Evolutionary conservation across 1,284 basidiomycete species (phyloP).

Genomic region (Entoloma clypeatum): DNA sequence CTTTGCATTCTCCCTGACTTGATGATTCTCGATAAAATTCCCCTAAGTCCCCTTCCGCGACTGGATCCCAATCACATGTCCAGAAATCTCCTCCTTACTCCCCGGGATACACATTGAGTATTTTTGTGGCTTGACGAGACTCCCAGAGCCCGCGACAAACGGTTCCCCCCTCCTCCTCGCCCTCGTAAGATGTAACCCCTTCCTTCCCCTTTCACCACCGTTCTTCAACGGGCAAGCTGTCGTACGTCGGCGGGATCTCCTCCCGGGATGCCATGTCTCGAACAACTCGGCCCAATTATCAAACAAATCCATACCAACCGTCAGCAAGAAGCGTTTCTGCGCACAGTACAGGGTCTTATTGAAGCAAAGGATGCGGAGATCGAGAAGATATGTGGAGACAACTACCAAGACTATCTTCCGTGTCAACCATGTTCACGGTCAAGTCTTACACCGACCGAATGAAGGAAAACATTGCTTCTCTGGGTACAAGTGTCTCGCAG

Average conservation of each 20-base stretch:
- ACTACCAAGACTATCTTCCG: conserved; percentile 96
- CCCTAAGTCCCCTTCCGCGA: too few species aligned
- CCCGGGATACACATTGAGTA: too few species aligned
- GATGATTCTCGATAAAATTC: too few species aligned
- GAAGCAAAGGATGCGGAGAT: conserved; percentile 95
- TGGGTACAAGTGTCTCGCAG: conserved; percentile 71
- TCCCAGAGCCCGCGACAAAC: conserved; percentile 85
- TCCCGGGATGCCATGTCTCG: too few species aligned
- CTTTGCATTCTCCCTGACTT: too few species aligned
- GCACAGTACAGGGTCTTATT: conserved; percentile 83
- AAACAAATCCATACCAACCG: conserved; percentile 89
- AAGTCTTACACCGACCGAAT: conserved; percentile 84
- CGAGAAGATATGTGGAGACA: conserved; percentile 91
- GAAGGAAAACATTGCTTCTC: conserved; percentile 70
- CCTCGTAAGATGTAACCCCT: conserved; percentile 85
- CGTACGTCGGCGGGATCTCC: too few species aligned
- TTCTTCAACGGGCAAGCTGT: too few species aligned
- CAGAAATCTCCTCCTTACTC: too few species aligned
- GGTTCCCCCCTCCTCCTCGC: conserved; percentile 79
- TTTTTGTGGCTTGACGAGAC: too few species aligned
- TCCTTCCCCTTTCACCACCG: too few species aligned
- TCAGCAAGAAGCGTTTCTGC: conserved; percentile 89
- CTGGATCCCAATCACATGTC: too few species aligned
- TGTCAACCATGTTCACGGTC: conserved; percentile 92
- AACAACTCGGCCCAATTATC: conserved; percentile 89